Base-by-base conservation (phyloP, 2,329 filamentous ascomycete genomes). In the Claviceps arundinis region DNA sequence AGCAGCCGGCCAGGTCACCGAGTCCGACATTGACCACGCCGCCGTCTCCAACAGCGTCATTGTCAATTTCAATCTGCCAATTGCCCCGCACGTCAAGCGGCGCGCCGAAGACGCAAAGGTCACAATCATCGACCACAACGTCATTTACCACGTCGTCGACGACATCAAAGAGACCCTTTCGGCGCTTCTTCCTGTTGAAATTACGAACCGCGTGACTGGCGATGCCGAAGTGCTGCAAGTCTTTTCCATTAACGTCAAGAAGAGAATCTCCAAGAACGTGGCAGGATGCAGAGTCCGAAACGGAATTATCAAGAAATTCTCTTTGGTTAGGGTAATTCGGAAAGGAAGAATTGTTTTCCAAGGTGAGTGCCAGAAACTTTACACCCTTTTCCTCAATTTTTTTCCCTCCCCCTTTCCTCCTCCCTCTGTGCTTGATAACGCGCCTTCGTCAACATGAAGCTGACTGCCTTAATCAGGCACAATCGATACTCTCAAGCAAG, bases 11-110 rank as follows among this genome's bases (percentile, higher is more conserved):
- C 75, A 82, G 24, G 77, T 97, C 43, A 81, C 78, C 37, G 88
- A 96, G 69, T 94, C 82, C 57, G 93, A 98, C 65, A 76, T 98
- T 52, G 87, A 95, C 62, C 87, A 93, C 64, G 91, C 93, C 0
- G 81, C 85, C 1, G 80, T 80, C 17, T 87, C 91, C 1, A 76
- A 80, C 30, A 88, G 86, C 38, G 72, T 84, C 59, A 81, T 97
- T 57, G 75, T 97, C 66, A 87, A 87, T 60, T 98, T 98, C 76
- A 96, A 96, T 68, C 81, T 80, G 48, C 60, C 77, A 0, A 72
- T 89, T 7, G 80, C 87, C 1, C 75, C 77, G 7, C 73, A 82
- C 50, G 85, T 95, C 58, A 74, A 77, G 55, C 77, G 78, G 13
- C 70, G 85, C 58, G 91, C 93, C 2, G 81, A 86, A 55, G 70